Base-by-base conservation (phyloP, 192 early-diverging fungal species). In the Umbelopsis isabellina region DNA sequence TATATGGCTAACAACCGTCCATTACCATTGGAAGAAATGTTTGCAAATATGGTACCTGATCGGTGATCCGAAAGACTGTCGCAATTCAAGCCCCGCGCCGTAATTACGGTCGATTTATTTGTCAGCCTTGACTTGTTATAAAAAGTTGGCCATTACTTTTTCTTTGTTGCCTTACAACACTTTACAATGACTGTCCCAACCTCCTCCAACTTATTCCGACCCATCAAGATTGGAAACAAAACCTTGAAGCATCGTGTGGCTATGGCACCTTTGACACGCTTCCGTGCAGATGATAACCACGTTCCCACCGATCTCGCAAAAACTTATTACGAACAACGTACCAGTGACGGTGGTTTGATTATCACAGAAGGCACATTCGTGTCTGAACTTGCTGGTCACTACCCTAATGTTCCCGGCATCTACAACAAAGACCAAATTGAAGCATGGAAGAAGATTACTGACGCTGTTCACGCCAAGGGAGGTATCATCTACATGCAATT, bases 401-500 rank as follows among this genome's bases (percentile, higher is more conserved):
- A 84, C 49, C 58, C 58, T 4, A 61, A 65, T 37, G 78, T 72
- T 25, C 75, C 78, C 25, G 82, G 70, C 7, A 76, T 82, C 21
- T 53, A 76, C 53, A 84, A 46, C 9, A 45, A 41, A 7, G 81
- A 76, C 10, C 84, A 84, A 46, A 73, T 78, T 18, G 70, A 61
- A 46, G 84, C 72, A 5, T 89, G 88, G 88, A 83, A 81, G 67
- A 53, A 77, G 51, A 25, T 76, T 21, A 87, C 86, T 8, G 75
- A 84, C 22, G 84, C 81, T 2, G 88, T 89, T 12, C 84, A 87
- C 72, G 82, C 70, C 15, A 80, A 83, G 71, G 86, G 84, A 21
- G 84, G 84, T 21, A 49, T 73, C 68, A 86, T 89, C 49, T 89
- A 61, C 66, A 72, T 79, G 21, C 88, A 89, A 70, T 68, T 89